Base-by-base conservation (phyloP, 768 basidiomycete species). In the Ephemerocybe angulata region DNA sequence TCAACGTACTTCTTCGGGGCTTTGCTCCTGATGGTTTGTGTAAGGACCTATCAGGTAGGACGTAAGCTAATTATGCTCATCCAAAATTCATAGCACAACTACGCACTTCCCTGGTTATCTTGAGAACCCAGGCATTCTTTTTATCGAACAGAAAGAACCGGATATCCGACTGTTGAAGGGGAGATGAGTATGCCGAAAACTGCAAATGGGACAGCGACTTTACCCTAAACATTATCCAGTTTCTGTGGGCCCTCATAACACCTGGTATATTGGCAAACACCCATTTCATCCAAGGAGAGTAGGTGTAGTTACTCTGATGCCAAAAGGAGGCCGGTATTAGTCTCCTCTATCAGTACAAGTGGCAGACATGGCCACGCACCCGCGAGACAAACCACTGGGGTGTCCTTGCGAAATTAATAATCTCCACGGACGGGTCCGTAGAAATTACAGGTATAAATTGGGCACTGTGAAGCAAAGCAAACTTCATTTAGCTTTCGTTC, bases 401-500 rank as follows among this genome's bases (percentile, higher is more conserved):
- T 37, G 79, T 84, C 49, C 85, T 72, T 56, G 76, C 80, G 61
- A 86, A 82, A 63, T 87, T 82, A 53, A 80, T 69, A 19, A 86
- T 73, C 55, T 78, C 63, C 15, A 78, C 76, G 6, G 76, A 73
- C 10, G 75, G 69, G 56, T 84, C 80, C 38, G 65, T 62, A 15
- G 82, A 70, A 54, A 84, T 82, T 55, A 72, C 62, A 11, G 83
- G 81, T n/a, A 84, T 64, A 42, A 84, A 76, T 63, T 88, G 85
- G 5, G 84, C 81, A 19, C 85, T 85, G 53, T 22, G 65, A 33
- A 13, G 28, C 37, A 28, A 27, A 31, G 19, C 38, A 19, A 57
- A 17, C 47, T 35, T 53, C 28, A 59, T 30, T 63, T 25, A 50
- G 13, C 33, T 41, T 15, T 12, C 28, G 11, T 31, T 60, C 6